Evolutionary conservation across 345 rosid genomes (phyloP), one percentile per base, ranked within the genome.

Genomic region (Eucalyptus polyanthemos): DNA sequence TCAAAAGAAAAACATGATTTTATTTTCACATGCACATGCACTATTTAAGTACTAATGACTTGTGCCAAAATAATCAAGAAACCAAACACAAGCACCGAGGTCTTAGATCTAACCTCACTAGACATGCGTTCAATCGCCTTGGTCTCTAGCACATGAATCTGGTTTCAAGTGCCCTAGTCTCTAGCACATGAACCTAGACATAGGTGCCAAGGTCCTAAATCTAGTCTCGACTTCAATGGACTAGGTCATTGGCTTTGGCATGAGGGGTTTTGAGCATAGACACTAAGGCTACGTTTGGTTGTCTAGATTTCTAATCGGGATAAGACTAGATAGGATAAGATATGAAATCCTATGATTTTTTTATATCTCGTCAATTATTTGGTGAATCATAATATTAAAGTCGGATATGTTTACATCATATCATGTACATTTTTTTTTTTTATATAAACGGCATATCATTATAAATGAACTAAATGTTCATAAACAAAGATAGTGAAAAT

Each of bases 61-160:
- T 24, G 62, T 1, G 4, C 14, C 0, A 0, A 22, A 22, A 24
- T 56, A 56, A 24, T 6, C 1, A 24, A 1, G 62, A 56, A 56
- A 56, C 27, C 27, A 56, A 56, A 24, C 62, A 56, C 29, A 24
- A 0, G 62, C 29, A 56, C 27, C 29, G 24, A 56, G 62, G 62
- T 24, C 27, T 5, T 22, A 24, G 29, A 56, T 24, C 0, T 56
- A 0, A 25, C 2, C 29, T 56, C 3, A 0, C 13, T 56, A 1
- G 62, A 56, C 29, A 0, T 22, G 62, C 2, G 3, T 56, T 56
- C 13, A 22, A 11, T 0, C 1, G 3, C 27, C 29, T 1, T 24
- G 1, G 29, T 56, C 62, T 54, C 11, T 22, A 22, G 60, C 58
- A 53, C 58, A 53, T 17, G 58, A 21, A 53, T 24, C 10, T 53